These are phyloP conservation scores for Phytophthora rubi DNA, from an alignment of 352 stramenopile species.

Conservation along the genomic window DNA sequence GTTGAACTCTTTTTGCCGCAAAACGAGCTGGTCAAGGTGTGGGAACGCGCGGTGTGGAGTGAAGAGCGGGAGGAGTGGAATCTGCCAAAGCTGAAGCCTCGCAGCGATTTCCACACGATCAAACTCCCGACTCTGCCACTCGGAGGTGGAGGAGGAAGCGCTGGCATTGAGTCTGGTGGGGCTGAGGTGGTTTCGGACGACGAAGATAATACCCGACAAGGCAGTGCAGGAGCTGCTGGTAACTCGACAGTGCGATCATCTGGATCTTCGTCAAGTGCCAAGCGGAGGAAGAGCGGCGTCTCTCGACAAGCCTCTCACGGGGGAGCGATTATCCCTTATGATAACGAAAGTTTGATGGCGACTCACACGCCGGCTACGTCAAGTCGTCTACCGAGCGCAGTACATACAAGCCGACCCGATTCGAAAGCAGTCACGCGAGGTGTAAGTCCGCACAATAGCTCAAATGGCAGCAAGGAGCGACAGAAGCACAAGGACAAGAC, in stretches of 20 bases:
- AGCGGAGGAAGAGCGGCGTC: slow-evolving; percentile 34
- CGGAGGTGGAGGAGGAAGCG: slow-evolving; percentile 20
- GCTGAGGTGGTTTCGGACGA: slow-evolving; percentile 69
- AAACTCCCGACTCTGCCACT: slow-evolving; percentile 64
- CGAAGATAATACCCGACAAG: slow-evolving; percentile 40
- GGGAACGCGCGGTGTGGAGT: slow-evolving; percentile 84
- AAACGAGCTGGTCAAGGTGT: slow-evolving; percentile 89
- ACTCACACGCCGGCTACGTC: slow-evolving; percentile 19
- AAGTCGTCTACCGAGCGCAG: slow-evolving; percentile 41
- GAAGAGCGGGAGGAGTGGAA: slow-evolving; percentile 86
- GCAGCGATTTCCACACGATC: slow-evolving; percentile 84
- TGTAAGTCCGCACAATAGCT: slow-evolving; percentile 40
- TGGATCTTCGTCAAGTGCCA: slow-evolving; percentile 41
- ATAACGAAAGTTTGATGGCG: slow-evolving; percentile 4
- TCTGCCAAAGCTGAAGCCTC: slow-evolving; percentile 75
- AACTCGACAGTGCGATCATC: slow-evolving; percentile 38
- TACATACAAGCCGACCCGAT: slow-evolving; percentile 38
- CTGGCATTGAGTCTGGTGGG: slow-evolving; percentile 52
- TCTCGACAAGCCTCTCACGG: slow-evolving; percentile 20
- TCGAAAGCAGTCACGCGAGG: slow-evolving; percentile 20
- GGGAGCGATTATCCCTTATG: slow-evolving; percentile 12
- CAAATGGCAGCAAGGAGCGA: slow-evolving; percentile 39
- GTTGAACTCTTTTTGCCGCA: slow-evolving; percentile 84
- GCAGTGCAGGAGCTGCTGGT: slow-evolving; percentile 35
- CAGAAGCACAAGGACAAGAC: slow-evolving; percentile 49